Evolutionary conservation across 2,329 filamentous ascomycete species (phyloP), one percentile per base, ranked within the genome.

Genomic region (Penicillium sp.): DNA sequence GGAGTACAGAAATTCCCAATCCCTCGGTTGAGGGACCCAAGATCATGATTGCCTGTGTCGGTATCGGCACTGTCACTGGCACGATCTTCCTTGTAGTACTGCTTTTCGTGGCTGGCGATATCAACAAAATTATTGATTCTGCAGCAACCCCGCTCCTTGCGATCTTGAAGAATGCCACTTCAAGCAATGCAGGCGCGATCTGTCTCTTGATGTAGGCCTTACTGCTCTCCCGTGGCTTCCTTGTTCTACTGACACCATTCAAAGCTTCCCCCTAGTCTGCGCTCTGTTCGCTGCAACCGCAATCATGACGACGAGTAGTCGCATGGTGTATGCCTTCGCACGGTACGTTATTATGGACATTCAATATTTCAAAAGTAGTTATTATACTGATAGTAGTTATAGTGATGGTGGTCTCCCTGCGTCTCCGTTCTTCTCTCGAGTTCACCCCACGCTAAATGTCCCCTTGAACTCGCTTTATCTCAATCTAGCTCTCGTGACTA

Each of bases 401-500:
- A 70, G 80, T 58, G 84, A 88, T 51, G 78, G 83, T 2, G 85
- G 84, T 10, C 75, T 88, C 6, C 83, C 84, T 0, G 75, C 75
- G 33, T 82, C 81, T 4, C 69, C 64, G 1, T 66, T 82, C 56
- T 83, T 86, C 54, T 76, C 81, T 45, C 75, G 72, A 39, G 77
- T 87, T 1, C 81, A 87, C 60, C 72, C 76, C 0, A 73, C 64
- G 13, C 74, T 87, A 0, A 77, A 78, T 0, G 77, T 86, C 1
- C 85, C 85, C 0, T 67, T 88, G 13, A 85, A 87, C 58, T 77
- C 83, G 0, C 69, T 88, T 1, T 71, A 80, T 12, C 72, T 86
- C 44, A 82, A 80, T 2, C 74, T 78, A 0, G 69, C 68, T 4
- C 74, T 84, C 40, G 80, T 86, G 2, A 75, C 86, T 49, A 72